Base-by-base conservation (phyloP, 495 filamentous ascomycete genomes). In the Tuber magnatum region DNA sequence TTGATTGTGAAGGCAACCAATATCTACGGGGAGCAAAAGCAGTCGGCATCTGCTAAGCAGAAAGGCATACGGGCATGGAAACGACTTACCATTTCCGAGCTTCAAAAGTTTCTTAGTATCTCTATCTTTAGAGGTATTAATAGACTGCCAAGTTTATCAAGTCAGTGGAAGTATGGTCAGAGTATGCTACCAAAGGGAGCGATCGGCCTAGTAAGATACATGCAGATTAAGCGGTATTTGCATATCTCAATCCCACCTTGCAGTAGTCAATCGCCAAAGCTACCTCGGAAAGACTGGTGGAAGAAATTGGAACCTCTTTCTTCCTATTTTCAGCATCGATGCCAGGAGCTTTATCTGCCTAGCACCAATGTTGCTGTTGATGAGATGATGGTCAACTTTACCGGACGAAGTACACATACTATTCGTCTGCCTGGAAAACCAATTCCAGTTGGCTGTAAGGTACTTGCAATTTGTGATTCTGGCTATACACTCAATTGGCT, bases 321-420 rank as follows among this genome's bases (percentile, higher is more conserved):
- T 51, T 51, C 24, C 24, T 51, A 51, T 51, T 51, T 51, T n/a
- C 48, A 51, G 10, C 0, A n/a, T 9, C 24, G 24, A 12, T 51
- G 7, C 8, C 24, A 51, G 48, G 48, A n/a, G 48, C 48, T 51
- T n/a, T 51, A 51, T 51, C 8, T 73, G 1, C 70, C 77, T 20
- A 69, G 46, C 0, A 68, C 41, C 0, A 79, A 74, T 44, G 41
- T 71, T 0, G 61, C 69, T 1, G 68, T 77, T 18, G 69, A 74
- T 65, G 71, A 79, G 28, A 48, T 68, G 5, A 77, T 79, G 72
- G 72, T 79, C 18, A 12, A 28, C 12, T 77, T 72, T 44, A 77
- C 56, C 2, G 71, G 72, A 18, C 24, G 75, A 9, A 71, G 68
- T 9, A 39, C 43, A 10, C 38, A 79, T 43, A 77, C 70, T 22